These are phyloP conservation scores for Porphyrellus cyaneotinctus DNA, from an alignment of 768 basidiomycete species.

Conservation along the genomic window DNA sequence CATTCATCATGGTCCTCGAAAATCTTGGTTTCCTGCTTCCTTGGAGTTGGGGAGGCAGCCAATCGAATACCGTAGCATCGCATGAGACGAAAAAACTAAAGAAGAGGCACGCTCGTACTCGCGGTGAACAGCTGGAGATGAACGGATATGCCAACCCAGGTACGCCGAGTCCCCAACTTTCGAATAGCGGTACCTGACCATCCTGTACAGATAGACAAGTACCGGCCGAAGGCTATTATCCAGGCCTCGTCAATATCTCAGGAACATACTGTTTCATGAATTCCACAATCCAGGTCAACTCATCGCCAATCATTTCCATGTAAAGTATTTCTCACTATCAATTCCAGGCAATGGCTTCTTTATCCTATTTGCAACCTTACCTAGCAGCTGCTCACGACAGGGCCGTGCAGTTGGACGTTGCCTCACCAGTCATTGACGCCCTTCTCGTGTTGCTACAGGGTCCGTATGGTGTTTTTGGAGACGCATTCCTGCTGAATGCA, in stretches of 20 bases:
- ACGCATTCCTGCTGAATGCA: constrained; percentile 2
- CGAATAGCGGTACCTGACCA: background rate
- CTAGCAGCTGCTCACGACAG: constrained; percentile 70
- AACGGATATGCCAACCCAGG: constrained; percentile 33
- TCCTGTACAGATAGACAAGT: constrained; percentile 24
- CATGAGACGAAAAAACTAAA: constrained; percentile 42
- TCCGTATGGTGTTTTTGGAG: constrained; percentile 31
- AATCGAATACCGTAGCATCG: constrained; percentile 19
- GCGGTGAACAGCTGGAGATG: constrained; percentile 54
- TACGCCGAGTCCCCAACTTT: constrained; percentile 12
- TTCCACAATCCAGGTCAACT: constrained; percentile 80
- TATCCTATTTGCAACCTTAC: constrained; percentile 76
- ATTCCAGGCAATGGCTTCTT: constrained; percentile 78
- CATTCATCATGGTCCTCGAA: constrained; percentile 53
- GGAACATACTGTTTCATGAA: constrained; percentile 99
- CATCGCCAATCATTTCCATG: background rate
- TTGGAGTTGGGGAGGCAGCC: constrained; percentile 56
- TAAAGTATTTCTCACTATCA: constrained; percentile 14
- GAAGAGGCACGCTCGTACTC: constrained; percentile 49
- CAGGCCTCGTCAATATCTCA: constrained; percentile 92
- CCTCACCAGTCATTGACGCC: constrained; percentile 83
- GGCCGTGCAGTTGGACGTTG: constrained; percentile 76
- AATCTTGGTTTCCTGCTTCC: constrained; percentile 50
- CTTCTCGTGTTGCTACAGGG: constrained; percentile 68
- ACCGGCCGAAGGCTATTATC: constrained; percentile 52